Conservation (phyloP, 2,329 filamentous ascomycete species). For the Ophiostoma himal-ulmi region DNA sequence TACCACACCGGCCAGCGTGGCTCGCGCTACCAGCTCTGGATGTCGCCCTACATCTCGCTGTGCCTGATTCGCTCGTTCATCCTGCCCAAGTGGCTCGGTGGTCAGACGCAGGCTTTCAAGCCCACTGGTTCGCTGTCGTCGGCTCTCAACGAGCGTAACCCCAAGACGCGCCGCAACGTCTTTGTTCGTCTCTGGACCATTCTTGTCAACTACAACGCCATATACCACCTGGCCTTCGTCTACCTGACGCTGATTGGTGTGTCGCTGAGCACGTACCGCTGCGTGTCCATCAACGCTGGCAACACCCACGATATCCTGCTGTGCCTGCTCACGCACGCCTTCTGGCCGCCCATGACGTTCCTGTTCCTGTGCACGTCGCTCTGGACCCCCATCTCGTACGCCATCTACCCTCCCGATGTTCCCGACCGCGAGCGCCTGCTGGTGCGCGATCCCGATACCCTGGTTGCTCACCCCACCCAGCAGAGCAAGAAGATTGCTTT, state of each 20-base stretch:
- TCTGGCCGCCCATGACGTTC: conserved; percentile 57
- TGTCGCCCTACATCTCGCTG: conserved; percentile 56
- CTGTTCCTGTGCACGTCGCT: conserved; percentile 49
- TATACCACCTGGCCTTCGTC: conserved; percentile 35
- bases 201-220: conserved; percentile 49
- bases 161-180: conserved; percentile 46
- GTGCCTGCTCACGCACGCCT: conserved; percentile 53
- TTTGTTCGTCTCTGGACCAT: conserved; percentile 49
- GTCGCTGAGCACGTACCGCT: conserved; percentile 40
- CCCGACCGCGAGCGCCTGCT: conserved; percentile 54
- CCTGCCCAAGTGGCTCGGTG: conserved; percentile 55
- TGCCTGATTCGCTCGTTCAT: conserved; percentile 54
- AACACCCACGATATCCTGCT: conserved; percentile 51
- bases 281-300: conserved; percentile 40
- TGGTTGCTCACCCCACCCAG: conserved; percentile 44
- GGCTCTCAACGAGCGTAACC: conserved; percentile 53
- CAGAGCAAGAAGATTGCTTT: conserved; percentile 44
- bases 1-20: conserved; percentile 55
- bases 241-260: conserved; percentile 42
- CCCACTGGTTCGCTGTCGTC: conserved; percentile 53
- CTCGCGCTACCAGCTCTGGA: conserved; percentile 54
- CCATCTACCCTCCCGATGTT: conserved; percentile 53
- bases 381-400: conserved; percentile 56
- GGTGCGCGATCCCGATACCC: conserved; percentile 48
- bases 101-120: conserved; percentile 53